Evolutionary conservation across 1,284 basidiomycete species (phyloP).

Genomic region (Schizophyllum amplum): DNA sequence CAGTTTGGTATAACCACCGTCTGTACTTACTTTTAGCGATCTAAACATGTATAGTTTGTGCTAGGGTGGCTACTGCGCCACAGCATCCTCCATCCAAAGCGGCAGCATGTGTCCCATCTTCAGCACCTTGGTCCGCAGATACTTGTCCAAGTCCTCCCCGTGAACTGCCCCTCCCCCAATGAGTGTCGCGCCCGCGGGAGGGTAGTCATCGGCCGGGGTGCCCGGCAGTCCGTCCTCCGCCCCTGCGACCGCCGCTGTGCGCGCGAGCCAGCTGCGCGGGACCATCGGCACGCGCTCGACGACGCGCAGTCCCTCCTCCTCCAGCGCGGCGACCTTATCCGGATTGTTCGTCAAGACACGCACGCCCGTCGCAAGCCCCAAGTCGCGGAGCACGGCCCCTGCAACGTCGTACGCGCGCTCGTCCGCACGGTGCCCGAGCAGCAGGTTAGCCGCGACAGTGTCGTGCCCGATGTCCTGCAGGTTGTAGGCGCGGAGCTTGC

Average conservation of each 20-base stretch:
- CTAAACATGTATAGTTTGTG: too few relatives aligned
- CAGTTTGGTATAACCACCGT: too few relatives aligned
- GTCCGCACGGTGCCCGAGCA: slow-evolving; percentile 93
- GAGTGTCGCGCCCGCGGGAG: slow-evolving; percentile 68
- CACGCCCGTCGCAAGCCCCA: slow-evolving; percentile 69
- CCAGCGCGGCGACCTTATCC: slow-evolving; percentile 88
- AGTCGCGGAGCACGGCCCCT: slow-evolving; percentile 81
- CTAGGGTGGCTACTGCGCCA: slow-evolving; percentile 5
- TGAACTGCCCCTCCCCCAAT: slow-evolving; percentile 76
- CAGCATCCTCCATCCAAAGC: slow-evolving; percentile 35
- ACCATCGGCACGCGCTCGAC: slow-evolving; percentile 91
- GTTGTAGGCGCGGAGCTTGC: slow-evolving; percentile 98
- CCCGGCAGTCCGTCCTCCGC: slow-evolving; percentile 15
- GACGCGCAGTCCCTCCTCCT: slow-evolving; percentile 77
- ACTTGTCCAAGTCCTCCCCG: slow-evolving; percentile 90
- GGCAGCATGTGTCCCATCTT: slow-evolving; percentile 94
- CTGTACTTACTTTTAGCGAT: too few relatives aligned
- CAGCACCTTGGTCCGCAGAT: slow-evolving; percentile 91
- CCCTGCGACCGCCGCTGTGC: slow-evolving; percentile 23
- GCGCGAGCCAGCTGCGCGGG: slow-evolving; percentile 79
- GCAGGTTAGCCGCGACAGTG: slow-evolving; percentile 93
- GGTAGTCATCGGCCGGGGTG: slow-evolving; percentile 23
- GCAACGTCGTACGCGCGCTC: slow-evolving; percentile 92
- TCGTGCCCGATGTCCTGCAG: slow-evolving; percentile 97
- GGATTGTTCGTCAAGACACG: slow-evolving; percentile 96